Base-by-base conservation (phyloP, 768 basidiomycete species). In the Heimioporus sp. region DNA sequence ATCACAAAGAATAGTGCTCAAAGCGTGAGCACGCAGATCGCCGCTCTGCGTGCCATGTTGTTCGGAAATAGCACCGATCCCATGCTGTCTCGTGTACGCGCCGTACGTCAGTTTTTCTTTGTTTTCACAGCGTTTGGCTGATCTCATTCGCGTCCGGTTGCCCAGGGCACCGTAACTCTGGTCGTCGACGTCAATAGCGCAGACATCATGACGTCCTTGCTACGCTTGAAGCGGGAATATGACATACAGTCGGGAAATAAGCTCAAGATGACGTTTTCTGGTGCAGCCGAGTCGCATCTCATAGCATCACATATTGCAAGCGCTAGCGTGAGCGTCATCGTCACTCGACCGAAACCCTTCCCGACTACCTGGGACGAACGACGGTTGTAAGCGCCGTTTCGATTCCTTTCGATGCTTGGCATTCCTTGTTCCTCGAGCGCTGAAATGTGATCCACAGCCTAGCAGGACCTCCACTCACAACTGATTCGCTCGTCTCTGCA, bases 291-390 rank as follows among this genome's bases (percentile, higher is more conserved):
- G 66, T 78, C 81, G 2, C 82, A 83, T 66, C 70, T 87, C 20
- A 67, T 92, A 49, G 89, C 88, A 11, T 66, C 78, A 45, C 82
- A 90, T 54, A 80, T 92, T 46, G 80, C 86, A 68, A 57, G 60
- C 63, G 85, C 85, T 1, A 73, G 75, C 10, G 78, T 93, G 3
- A 85, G 85, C 37, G 86, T 92, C n/a, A 78, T 94, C 24, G 71
- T 93, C 21, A 73, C 79, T 0, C 80, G 80, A 6, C 66, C 82
- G 0, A 72, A 89, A 38, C 81, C 86, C 0, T 87, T 77, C 70
- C 88, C 90, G 0, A 56, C 50, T 4, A 68, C 67, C 4, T 93
- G 90, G 90, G 82, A 89, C 48, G 64, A 74, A 39, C 74, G 79
- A 43, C 72, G 89, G 50, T 78, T 86, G 85, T 85, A 59, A 58